A percentile compares a stretch with the other conserved stretches of the same genome.
phyloP scores from a whole-genome alignment of 495 filamentous ascomycete genomes.

The Cercophora newfieldiana region DNA sequence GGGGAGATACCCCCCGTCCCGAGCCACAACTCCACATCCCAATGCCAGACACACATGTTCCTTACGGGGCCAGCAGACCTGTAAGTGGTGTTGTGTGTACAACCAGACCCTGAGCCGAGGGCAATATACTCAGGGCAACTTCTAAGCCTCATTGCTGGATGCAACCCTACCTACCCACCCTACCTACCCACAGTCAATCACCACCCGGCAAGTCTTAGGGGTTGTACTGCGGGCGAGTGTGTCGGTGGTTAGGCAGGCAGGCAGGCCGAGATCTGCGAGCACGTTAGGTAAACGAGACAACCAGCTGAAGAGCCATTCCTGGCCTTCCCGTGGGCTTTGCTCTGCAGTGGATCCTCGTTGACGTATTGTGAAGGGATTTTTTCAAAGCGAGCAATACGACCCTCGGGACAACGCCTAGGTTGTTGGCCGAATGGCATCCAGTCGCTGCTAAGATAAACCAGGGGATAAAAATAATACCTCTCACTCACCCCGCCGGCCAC shows the following conservation, averaged over 20 bases:
- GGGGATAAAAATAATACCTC: conserved; percentile 1
- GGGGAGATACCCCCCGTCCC: not conserved
- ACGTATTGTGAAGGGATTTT: not conserved
- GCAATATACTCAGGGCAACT: conserved; percentile 2
- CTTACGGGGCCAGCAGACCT: not conserved
- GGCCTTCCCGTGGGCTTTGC: not conserved
- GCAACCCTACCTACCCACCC: not conserved
- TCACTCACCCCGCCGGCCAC: not conserved
- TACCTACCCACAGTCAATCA: not conserved
- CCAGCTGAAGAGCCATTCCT: not conserved
- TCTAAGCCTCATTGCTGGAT: not conserved
- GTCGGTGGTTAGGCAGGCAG: no score
- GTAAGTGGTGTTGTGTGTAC: not conserved
- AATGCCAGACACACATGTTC: not conserved
- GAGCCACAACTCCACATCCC: not conserved
- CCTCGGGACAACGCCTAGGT: not conserved
- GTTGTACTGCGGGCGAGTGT: not conserved
- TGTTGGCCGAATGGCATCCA: not conserved
- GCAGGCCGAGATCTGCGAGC: not conserved
- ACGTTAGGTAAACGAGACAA: not conserved
- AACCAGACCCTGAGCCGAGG: not conserved
- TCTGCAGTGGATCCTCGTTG: not conserved
- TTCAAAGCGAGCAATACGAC: not conserved
- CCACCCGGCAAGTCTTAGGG: not conserved
- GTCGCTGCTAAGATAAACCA: not conserved